Conservation (phyloP, 1,284 basidiomycete species). For the Ceratobasidium sp. region DNA sequence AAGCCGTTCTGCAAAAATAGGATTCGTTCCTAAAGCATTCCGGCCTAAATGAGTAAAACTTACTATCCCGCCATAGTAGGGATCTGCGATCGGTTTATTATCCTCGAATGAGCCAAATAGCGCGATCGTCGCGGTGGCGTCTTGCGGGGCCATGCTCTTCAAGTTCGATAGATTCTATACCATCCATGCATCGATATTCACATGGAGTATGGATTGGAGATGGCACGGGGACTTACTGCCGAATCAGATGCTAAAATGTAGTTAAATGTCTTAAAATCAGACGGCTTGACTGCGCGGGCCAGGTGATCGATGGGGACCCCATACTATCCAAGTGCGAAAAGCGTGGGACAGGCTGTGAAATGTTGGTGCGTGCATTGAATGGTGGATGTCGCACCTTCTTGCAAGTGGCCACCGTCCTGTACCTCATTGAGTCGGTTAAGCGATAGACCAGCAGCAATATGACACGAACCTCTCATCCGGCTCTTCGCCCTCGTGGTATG, state of each 20-base stretch:
- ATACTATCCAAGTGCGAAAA: slow-evolving; percentile 53
- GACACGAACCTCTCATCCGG: slow-evolving; percentile 70
- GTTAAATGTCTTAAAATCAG: slow-evolving; percentile 69
- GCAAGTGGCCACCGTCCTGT: slow-evolving; percentile 67
- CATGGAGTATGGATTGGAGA: not conserved
- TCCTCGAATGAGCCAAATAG: slow-evolving; percentile 82
- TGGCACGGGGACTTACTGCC: slow-evolving; percentile 37
- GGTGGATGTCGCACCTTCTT: slow-evolving; percentile 57
- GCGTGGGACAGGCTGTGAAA: not conserved
- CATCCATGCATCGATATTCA: not conserved
- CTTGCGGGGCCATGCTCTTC: slow-evolving; percentile 60
- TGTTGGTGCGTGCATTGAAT: not conserved
- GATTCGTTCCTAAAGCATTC: slow-evolving; percentile 29
- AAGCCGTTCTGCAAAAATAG: slow-evolving; percentile 55
- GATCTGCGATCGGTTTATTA: slow-evolving; percentile 68
- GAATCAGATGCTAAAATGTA: slow-evolving; percentile 76
- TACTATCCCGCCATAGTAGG: slow-evolving; percentile 75
- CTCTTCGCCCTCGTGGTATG: slow-evolving; percentile 73
- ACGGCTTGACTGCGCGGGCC: slow-evolving; percentile 63
- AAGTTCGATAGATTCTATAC: slow-evolving; percentile 65
- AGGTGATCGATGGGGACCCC: slow-evolving; percentile 65
- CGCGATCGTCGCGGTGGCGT: slow-evolving; percentile 64
- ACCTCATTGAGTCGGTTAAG: not conserved
- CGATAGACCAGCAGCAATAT: not conserved
- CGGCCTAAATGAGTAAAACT: slow-evolving; percentile 44